phyloP scores from a whole-genome alignment of 1,284 basidiomycete species.

The Ceratobasidium sp. region DNA sequence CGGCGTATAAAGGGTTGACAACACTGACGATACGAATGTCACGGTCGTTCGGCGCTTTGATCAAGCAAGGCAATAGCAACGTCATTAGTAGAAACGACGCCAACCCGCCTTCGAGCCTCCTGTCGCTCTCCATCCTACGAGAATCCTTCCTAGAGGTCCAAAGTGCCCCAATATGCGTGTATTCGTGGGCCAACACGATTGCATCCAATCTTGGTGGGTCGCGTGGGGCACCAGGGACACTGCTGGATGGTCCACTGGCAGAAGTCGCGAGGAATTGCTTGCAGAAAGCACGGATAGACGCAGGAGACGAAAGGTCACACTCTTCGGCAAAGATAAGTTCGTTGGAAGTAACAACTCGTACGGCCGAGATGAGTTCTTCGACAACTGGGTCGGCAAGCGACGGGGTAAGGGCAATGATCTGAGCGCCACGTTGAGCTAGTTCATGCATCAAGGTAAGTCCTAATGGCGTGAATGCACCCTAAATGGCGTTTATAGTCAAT shows the following conservation, averaged over 20 bases:
- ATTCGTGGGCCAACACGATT: conserved; percentile 77
- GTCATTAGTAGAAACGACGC: conserved; percentile 83
- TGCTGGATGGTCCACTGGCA: conserved; percentile 42
- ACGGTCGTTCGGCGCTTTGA: conserved; percentile 81
- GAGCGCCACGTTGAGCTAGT: conserved; percentile 75
- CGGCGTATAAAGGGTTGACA: conserved; percentile 86
- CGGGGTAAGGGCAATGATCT: conserved; percentile 69
- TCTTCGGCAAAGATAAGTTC: conserved; percentile 78
- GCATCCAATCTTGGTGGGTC: conserved; percentile 72
- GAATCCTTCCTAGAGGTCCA: conserved; percentile 50
- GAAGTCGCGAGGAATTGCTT: conserved; percentile 59
- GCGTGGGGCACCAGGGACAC: conserved; percentile 60
- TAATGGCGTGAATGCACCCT: conserved; percentile 78
- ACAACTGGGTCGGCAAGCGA: conserved; percentile 65
- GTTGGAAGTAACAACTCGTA: conserved; percentile 74
- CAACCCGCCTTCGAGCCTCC: conserved; percentile 49
- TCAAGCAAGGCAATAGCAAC: conserved; percentile 76
- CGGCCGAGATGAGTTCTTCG: conserved; percentile 68
- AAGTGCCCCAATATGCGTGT: conserved; percentile 67
- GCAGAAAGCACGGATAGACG: conserved; percentile 72
- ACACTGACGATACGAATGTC: conserved; percentile 85
- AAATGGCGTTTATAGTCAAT: conserved; percentile 37
- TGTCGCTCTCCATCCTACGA: conserved; percentile 45
- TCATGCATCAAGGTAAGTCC: conserved; percentile 72
- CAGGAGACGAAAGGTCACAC: conserved; percentile 71